phyloP scores from a whole-genome alignment of 1,284 basidiomycete genomes.

The Fomitopsis schrenkii region DNA sequence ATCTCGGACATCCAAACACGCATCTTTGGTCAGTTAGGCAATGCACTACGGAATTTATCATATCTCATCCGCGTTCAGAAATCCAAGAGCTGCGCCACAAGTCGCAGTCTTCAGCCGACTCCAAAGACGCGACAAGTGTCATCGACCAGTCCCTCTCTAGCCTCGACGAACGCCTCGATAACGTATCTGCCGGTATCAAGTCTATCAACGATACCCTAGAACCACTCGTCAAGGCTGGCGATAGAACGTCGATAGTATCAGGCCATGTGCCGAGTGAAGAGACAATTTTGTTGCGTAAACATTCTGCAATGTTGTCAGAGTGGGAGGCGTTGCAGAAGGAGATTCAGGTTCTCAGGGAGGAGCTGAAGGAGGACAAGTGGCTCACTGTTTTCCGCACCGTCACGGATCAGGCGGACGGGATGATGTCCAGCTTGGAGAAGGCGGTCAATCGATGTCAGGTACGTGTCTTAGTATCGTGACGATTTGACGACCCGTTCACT shows the following conservation, averaged over 20 bases:
- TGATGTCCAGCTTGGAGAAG: conserved; percentile 95
- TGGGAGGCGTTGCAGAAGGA: conserved; percentile 83
- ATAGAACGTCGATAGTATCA: conserved; percentile 43
- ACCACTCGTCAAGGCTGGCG: conserved; percentile 44
- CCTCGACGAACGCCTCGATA: conserved; percentile 77
- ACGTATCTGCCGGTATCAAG: conserved; percentile 66
- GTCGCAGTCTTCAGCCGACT: conserved; percentile 61
- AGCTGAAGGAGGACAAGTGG: conserved; percentile 95
- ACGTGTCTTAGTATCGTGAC: background rate
- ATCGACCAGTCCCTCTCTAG: conserved; percentile 79
- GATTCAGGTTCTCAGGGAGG: conserved; percentile 78
- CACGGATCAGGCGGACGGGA: conserved; percentile 88
- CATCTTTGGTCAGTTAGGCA: conserved; percentile 64
- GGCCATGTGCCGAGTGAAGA: conserved; percentile 40
- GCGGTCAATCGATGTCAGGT: conserved; percentile 83
- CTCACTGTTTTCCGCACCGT: conserved; percentile 92
- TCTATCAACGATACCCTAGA: conserved; percentile 59
- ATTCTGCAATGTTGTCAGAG: conserved; percentile 61
- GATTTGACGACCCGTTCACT: background rate
- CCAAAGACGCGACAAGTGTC: conserved; percentile 52
- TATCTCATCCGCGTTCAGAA: conserved; percentile 41
- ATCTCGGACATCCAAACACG: conserved; percentile 84
- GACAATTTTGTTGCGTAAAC: conserved; percentile 62
- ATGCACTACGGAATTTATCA: conserved; percentile 1
- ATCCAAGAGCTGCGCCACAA: conserved; percentile 83